Conservation (phyloP, 331 rosid genomes). For the Quercus lobata region DNA sequence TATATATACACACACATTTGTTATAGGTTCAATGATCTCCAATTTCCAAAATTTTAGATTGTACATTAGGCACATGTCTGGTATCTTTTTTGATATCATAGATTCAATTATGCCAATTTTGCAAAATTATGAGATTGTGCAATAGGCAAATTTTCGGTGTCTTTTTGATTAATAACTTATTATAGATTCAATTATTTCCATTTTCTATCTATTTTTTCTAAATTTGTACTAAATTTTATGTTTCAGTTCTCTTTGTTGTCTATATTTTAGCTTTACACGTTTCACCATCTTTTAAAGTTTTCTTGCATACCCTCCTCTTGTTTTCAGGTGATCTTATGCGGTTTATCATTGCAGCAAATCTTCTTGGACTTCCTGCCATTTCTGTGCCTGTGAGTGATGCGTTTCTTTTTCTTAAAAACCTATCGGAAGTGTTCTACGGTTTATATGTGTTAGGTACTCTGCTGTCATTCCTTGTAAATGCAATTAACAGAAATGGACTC, state of each 20-base stretch:
- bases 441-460: background rate
- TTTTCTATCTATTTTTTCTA: background rate
- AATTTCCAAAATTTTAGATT: background rate
- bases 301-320: slow-evolving; percentile 2
- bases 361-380: slow-evolving; percentile 93
- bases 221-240: background rate
- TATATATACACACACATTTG: background rate
- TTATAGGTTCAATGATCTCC: background rate
- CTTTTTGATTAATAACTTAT: too few relatives aligned
- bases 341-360: slow-evolving; percentile 66
- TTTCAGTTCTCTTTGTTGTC: background rate
- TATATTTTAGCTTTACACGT: slow-evolving; percentile 3
- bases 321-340: slow-evolving; percentile 78
- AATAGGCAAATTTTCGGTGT: too few relatives aligned
- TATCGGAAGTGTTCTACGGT: background rate
- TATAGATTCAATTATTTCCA: background rate
- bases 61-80: background rate
- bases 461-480: background rate
- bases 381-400: slow-evolving; percentile 75
- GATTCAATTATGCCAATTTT: background rate
- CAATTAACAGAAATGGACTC: too few relatives aligned
- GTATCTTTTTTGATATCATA: background rate
- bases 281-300: background rate
- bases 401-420: background rate
- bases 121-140: background rate